phyloP scores from a whole-genome alignment of 1,139 yeast genomes.

The Suhomyces chickasaworum region DNA sequence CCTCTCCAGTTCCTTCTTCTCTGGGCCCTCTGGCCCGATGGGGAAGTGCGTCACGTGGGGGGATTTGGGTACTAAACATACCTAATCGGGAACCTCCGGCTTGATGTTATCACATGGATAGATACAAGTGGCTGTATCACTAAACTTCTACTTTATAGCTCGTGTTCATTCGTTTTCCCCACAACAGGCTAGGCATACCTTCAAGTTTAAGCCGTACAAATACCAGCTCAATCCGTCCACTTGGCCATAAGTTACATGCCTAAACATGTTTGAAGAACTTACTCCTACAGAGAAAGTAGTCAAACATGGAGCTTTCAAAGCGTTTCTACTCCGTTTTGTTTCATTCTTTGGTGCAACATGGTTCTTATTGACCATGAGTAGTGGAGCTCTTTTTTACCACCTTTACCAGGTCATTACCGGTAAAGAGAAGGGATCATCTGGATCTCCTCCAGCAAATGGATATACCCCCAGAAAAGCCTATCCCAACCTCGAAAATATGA shows the following conservation, averaged over 20 bases:
- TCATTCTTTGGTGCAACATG: slow-evolving; percentile 33
- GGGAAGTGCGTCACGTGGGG: background rate
- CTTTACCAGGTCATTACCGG: slow-evolving; percentile 28
- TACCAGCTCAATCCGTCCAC: background rate
- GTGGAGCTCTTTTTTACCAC: slow-evolving; percentile 34
- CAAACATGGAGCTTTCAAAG: slow-evolving; percentile 21
- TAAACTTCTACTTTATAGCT: background rate
- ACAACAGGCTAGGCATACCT: background rate
- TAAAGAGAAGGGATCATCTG: slow-evolving; percentile 20
- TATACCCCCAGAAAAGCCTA: slow-evolving; percentile 34
- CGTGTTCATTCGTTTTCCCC: background rate
- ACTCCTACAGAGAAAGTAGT: slow-evolving; percentile 24
- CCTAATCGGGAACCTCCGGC: background rate
- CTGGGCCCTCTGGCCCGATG: background rate
- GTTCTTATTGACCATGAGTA: slow-evolving; percentile 29
- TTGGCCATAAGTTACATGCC: background rate
- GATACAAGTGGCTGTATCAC: background rate
- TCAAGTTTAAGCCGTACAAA: background rate
- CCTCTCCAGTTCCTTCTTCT: too few relatives aligned
- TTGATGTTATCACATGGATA: background rate
- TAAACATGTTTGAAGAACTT: slow-evolving; percentile 22
- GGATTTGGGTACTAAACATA: background rate
- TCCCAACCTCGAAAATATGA: slow-evolving; percentile 33
- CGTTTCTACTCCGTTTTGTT: slow-evolving; percentile 25
- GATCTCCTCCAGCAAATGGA: slow-evolving; percentile 20